Evolutionary conservation across 257 asterid species (phyloP), one percentile per base, ranked within the genome.

Genomic region (Solanum sitiens): DNA sequence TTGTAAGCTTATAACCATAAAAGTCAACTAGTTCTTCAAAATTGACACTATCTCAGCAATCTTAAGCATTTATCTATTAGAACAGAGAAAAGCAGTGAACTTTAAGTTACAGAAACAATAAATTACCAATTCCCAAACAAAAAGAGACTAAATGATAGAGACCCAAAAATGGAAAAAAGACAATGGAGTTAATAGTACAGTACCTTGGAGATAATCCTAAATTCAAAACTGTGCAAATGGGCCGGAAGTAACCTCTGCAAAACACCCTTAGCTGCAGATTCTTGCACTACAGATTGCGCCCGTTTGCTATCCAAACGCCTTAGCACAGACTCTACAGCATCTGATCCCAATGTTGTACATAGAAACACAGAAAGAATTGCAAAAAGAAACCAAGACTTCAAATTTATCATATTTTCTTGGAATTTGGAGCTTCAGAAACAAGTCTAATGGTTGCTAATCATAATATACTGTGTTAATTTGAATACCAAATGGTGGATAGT

Each of bases 241-340:
- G 98, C 87, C 2, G 99, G 99, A 86, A 97, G 94, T 90, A 97
- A 89, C 88, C 99, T 92, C 71, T 76, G 92, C 47, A 97, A 97
- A 89, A 95, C 98, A 50, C 95, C 98, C 91, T 87, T 91, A 20
- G 98, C 99, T 87, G 98, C 98, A 76, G 92, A 90, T 91, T 94
- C 98, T 92, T 97, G 98, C 7, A 88, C 94, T 8, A 90, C 84
- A 11, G 92, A 67, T 86, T 95, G 89, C 77, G 95, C 85, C 83
- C 87, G 90, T 83, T 92, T 93, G 89, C 90, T 68, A 83, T 93
- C 90, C 94, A 93, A 89, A 84, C 94, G 97, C 84, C 75, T 92
- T 83, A 92, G 40, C 71, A 95, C 42, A 53, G 96, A 90, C 65
- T 91, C 89, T 25, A 95, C 87, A 15, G 91, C 94, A 87, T 92